Conservation (phyloP, 495 filamentous ascomycete genomes). For the Lasiosphaeria miniovina region DNA sequence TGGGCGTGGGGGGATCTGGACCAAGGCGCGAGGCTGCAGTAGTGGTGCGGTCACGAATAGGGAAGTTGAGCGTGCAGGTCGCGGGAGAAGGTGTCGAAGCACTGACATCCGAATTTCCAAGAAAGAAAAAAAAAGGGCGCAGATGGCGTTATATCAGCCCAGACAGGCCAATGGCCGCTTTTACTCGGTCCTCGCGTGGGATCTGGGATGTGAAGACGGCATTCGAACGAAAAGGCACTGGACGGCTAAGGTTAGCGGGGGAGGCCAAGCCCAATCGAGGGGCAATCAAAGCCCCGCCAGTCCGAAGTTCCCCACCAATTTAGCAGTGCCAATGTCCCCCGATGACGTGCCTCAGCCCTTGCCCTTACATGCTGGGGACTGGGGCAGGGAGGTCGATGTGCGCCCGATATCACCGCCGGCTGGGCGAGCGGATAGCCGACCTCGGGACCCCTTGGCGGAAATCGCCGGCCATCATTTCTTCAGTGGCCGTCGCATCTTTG, state of each 20-base stretch:
- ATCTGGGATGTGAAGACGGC: too few relatives aligned
- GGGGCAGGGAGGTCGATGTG: too few relatives aligned
- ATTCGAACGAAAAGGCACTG: too few relatives aligned
- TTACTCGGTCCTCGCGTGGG: too few relatives aligned
- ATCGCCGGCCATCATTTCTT: background rate
- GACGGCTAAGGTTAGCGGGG: too few relatives aligned
- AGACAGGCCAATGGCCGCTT: too few relatives aligned
- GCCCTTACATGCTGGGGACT: background rate
- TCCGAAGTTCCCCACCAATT: background rate
- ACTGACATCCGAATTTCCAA: background rate
- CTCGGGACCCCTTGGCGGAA: background rate
- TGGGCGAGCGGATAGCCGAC: background rate
- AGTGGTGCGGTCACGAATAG: background rate
- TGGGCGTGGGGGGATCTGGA: background rate
- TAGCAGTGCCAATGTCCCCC: background rate
- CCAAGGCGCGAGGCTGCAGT: background rate
- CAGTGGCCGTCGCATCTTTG: background rate
- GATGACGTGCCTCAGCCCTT: conserved; percentile 17
- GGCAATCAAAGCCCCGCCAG: too few relatives aligned
- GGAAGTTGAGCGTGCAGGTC: background rate
- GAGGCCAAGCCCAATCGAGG: too few relatives aligned
- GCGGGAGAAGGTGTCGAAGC: background rate
- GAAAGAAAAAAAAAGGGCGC: background rate
- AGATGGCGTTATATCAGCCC: too few relatives aligned
- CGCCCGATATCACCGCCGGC: background rate